Base-by-base conservation (phyloP, 176 grass and related monocot species). In the Carex parvula region DNA sequence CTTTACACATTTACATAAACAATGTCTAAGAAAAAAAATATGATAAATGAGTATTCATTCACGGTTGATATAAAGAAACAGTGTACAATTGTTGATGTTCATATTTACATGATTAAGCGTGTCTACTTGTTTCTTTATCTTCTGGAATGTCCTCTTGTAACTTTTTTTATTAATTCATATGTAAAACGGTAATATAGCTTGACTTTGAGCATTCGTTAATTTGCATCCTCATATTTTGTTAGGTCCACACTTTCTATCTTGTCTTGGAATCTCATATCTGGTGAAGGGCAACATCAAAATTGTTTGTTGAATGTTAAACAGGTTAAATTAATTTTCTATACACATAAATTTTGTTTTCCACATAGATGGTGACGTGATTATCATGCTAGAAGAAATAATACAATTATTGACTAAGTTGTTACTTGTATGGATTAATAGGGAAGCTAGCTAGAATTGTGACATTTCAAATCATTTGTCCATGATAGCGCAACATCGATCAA, bases 211-310 rank as follows among this genome's bases (percentile, higher is more conserved):
- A 58, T 52, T 79, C 8, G 44, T 48, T 50, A 1, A 10, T 59
- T 79, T 79, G 30, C 58, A 59, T 10, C 52, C 75, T 56, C 75
- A 79, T 79, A 79, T 59, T 60, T n/a, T 60, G 32, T 81, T 62
- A 61, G 78, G 52, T 24, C 78, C 55, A 20, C 56, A 42, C 78
- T 62, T 60, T 61, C 2, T 62, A 81, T 81, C 56, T 37, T 67
- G 4, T 42, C 9, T 81, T 81, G 78, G 78, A 81, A 57, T 59
- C 50, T 79, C 78, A 81, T 41, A 56, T 42, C 21, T 54, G 53
- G 42, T 53, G 46, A 54, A 75, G 10, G 71, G 42, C 46, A 75
- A 75, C 71, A 75, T 53, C 46, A 75, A 54, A 75, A 26, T 30
- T 29, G 13, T 69, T 69, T 13, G 26, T 67, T 33, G 12, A 33